These are phyloP conservation scores for Colletotrichum siamense DNA, from an alignment of 2,329 filamentous ascomycete genomes.

Conservation along the genomic window DNA sequence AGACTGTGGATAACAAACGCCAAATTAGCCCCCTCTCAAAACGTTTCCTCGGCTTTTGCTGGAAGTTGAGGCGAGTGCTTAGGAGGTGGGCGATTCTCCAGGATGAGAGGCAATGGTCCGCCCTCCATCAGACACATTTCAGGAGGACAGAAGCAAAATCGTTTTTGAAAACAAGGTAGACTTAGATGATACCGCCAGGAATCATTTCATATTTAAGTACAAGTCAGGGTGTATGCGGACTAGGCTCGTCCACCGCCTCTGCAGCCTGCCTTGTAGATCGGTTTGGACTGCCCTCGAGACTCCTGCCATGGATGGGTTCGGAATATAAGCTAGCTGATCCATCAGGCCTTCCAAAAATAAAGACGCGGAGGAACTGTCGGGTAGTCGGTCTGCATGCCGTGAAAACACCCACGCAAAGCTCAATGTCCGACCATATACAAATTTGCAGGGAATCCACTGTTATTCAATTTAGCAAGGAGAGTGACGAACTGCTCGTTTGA, in stretches of 20 bases:
- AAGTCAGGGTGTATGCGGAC: neutral
- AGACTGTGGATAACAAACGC: neutral
- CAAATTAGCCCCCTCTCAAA: neutral
- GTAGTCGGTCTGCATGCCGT: neutral
- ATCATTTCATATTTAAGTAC: rapidly evolving
- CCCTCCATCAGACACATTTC: neutral
- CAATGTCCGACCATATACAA: neutral
- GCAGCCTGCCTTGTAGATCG: neutral
- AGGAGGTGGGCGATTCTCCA: neutral
- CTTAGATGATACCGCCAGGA: rapidly evolving
- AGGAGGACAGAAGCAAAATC: rapidly evolving
- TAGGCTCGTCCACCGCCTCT: neutral
- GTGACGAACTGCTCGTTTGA: neutral
- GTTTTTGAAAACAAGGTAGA: neutral
- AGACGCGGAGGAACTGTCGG: neutral
- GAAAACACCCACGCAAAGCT: neutral
- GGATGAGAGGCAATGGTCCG: neutral
- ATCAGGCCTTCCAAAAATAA: neutral
- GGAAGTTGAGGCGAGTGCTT: neutral
- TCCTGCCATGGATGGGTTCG: neutral
- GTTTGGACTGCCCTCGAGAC: neutral
- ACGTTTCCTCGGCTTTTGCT: neutral
- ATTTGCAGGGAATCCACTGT: neutral
- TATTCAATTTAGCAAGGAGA: neutral
- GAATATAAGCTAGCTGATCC: neutral